These are phyloP conservation scores for Aspergillus homomorphus DNA, from an alignment of 495 filamentous ascomycete genomes.

Conservation along the genomic window DNA sequence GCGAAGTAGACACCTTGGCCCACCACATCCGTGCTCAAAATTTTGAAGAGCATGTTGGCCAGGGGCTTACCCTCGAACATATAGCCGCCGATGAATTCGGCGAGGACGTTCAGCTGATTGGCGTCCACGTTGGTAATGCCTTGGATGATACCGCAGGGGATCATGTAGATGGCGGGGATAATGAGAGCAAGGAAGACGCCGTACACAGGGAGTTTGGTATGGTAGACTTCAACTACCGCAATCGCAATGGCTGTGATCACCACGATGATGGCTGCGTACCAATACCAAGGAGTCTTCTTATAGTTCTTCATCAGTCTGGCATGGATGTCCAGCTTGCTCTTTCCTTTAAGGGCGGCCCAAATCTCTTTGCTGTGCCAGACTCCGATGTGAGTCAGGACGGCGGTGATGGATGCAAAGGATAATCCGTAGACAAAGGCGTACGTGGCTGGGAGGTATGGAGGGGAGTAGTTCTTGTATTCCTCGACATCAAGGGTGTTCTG, in stretches of 20 bases:
- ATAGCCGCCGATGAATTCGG: conserved; percentile 71
- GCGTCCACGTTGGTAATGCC: conserved; percentile 77
- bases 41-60: conserved; percentile 62
- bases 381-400: conserved; percentile 59
- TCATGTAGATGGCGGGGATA: conserved; percentile 66
- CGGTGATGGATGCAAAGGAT: conserved; percentile 75
- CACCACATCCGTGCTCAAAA: conserved; percentile 61
- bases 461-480: conserved; percentile 75
- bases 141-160: conserved; percentile 79
- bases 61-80: conserved; percentile 58
- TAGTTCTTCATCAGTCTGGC: conserved; percentile 54
- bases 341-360: conserved; percentile 43
- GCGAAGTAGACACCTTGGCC: conserved; percentile 42
- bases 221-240: conserved; percentile 47
- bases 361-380: conserved; percentile 58
- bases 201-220: conserved; percentile 71
- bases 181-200: conserved; percentile 67
- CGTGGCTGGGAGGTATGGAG: conserved; percentile 76
- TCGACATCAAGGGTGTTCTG: conserved; percentile 69
- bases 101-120: conserved; percentile 68
- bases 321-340: conserved; percentile 59
- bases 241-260: conserved; percentile 74
- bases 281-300: conserved; percentile 59
- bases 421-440: conserved; percentile 79
- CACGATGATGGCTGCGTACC: conserved; percentile 72